phyloP scores from a whole-genome alignment of 257 asterid genomes.

The Thymus quinquecostatus region DNA sequence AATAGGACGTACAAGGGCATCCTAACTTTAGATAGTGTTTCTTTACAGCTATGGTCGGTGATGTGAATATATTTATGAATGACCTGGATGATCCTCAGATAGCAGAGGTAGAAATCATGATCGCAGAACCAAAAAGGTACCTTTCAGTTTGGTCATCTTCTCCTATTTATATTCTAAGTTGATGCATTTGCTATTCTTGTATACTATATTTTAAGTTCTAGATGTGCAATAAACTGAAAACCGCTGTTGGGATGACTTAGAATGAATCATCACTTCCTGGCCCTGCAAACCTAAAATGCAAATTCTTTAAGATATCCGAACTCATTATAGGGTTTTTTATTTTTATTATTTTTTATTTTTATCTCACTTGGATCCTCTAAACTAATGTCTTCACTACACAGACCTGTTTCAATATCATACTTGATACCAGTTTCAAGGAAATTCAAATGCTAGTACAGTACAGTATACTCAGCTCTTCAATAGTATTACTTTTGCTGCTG shows the following conservation, averaged over 20 bases:
- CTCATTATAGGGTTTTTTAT: background rate
- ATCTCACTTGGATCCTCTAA: too few relatives aligned
- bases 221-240: background rate
- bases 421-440: background rate
- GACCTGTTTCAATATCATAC: background rate
- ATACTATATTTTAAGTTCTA: background rate
- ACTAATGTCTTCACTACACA: background rate
- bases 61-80: slow-evolving; percentile 88
- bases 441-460: background rate
- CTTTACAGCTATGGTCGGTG: slow-evolving; percentile 90
- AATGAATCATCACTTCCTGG: background rate
- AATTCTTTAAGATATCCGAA: slow-evolving; percentile 8
- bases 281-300: background rate
- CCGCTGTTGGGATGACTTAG: background rate
- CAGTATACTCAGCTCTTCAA: background rate
- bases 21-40: slow-evolving; percentile 27
- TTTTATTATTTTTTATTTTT: too few relatives aligned
- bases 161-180: slow-evolving; percentile 6
- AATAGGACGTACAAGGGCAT: background rate
- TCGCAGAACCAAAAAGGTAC: slow-evolving; percentile 84
- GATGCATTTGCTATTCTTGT: background rate
- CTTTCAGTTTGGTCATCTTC: background rate
- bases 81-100: slow-evolving; percentile 73
- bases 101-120: slow-evolving; percentile 94
- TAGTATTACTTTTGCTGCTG: background rate